Evolutionary conservation across 2,329 filamentous ascomycete genomes (phyloP), one percentile per base, ranked within the genome.

Genomic region (Fusarium sp.): DNA sequence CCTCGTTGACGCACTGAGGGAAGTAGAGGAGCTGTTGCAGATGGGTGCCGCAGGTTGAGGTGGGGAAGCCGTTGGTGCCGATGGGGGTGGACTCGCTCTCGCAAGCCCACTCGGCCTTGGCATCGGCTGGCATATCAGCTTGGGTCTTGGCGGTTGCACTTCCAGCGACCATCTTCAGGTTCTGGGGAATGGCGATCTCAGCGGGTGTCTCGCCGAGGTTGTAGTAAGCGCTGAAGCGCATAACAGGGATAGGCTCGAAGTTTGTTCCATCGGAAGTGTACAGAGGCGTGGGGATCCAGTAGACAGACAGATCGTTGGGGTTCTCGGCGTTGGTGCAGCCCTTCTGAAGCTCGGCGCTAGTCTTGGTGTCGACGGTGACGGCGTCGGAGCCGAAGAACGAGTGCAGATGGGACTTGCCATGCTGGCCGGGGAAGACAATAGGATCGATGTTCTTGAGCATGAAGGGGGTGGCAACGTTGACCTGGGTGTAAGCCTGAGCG

Each of bases 141-240:
- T 67, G 43, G 1, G 64, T 67, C 7, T 56, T 66, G 14, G 65
- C 65, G 8, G 4, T n/a, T 6, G 80, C 73, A 24, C 78, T 70
- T 10, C 82, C 82, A 2, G 79, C 81, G 3, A 83, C 72, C 74
- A 79, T 77, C 47, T 75, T 73, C 62, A 81, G 65, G 71, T 83
- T 73, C 59, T 83, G 78, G 0, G 82, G 82, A 32, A 83, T 81
- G 15, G 80, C 66, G 8, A 83, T 72, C 62, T 83, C 81, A 24
- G 81, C 81, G 7, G 62, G 58, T 9, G 62, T 53, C 44, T 78
- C 76, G 20, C 81, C 75, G 30, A 78, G 58, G 30, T 74, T 80
- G 73, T 84, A 84, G 74, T 83, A 84, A 19, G 82, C 80, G 36
- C 75, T 80, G 75, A 84, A 84, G 51, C 79, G 77, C 54, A 64